Conservation (phyloP, 2,329 filamentous ascomycete genomes). For the Aspergillus latus region DNA sequence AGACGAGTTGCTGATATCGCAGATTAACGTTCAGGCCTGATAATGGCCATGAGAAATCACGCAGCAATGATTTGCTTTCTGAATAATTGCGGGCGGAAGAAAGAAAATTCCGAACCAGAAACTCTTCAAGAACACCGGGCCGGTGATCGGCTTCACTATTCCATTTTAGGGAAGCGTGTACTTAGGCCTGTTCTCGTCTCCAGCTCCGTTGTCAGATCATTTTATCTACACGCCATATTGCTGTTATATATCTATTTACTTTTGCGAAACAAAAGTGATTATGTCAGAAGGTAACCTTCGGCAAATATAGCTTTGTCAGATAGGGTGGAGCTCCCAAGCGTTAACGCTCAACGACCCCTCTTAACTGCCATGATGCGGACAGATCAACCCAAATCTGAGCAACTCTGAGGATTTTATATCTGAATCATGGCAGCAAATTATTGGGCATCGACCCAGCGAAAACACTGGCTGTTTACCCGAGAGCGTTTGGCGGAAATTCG, state of each 20-base stretch:
- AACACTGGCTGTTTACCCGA: conserved; percentile 86
- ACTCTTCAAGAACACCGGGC: conserved; percentile 22
- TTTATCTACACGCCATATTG: neutral
- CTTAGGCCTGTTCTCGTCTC: neutral
- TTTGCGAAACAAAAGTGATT: neutral
- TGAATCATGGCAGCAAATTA: conserved; percentile 83
- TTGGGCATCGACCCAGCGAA: conserved; percentile 91
- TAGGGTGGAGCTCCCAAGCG: neutral
- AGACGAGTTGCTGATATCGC: conserved; percentile 13
- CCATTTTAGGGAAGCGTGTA: conserved; percentile 26
- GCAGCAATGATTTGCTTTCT: conserved; percentile 35
- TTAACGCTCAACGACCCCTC: neutral
- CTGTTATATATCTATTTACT: neutral
- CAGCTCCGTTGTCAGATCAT: neutral
- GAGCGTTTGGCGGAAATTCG: conserved; percentile 75
- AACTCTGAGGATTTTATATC: neutral
- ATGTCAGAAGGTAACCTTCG: neutral
- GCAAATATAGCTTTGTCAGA: neutral
- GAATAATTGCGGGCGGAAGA: conserved; percentile 31
- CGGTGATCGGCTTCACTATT: conserved; percentile 33
- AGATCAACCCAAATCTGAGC: conserved; percentile 5
- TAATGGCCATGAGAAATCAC: conserved; percentile 34
- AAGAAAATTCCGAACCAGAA: conserved; percentile 23
- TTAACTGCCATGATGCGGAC: conserved; percentile 13
- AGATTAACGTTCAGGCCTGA: conserved; percentile 12